Conservation (phyloP, 345 rosid genomes). For the Sisymbrium irio region DNA sequence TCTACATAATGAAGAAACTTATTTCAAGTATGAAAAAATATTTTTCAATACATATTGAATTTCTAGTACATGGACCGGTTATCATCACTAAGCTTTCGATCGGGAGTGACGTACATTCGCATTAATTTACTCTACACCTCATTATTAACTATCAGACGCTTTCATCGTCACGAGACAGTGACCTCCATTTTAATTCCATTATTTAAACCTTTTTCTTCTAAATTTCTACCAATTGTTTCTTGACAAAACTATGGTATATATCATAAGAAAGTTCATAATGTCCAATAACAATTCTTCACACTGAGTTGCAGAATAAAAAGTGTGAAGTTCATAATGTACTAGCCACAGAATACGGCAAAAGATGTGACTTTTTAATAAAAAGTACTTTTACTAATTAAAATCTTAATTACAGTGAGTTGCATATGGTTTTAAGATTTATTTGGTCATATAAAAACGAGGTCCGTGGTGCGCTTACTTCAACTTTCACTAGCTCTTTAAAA, state of each 20-base stretch:
- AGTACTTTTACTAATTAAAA: neutral
- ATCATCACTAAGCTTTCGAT: slow-evolving; percentile 13
- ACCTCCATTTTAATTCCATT: slow-evolving; percentile 22
- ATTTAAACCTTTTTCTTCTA: neutral
- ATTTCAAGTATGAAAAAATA: neutral
- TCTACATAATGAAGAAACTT: neutral
- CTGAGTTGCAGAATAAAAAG: too few species aligned
- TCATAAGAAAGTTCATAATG: neutral
- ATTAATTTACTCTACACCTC: slow-evolving; percentile 22
- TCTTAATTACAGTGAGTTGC: slow-evolving; percentile 26
- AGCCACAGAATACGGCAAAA: neutral
- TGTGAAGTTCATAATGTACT: too few species aligned
- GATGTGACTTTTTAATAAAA: slow-evolving; percentile 4
- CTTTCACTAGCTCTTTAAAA: slow-evolving; percentile 23
- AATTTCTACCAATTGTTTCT: neutral
- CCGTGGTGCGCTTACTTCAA: slow-evolving; percentile 36
- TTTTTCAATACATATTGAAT: neutral
- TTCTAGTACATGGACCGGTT: neutral
- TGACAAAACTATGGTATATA: neutral
- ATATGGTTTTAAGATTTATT: neutral
- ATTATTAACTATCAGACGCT: slow-evolving; percentile 21
- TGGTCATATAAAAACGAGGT: neutral
- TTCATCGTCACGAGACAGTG: slow-evolving; percentile 30
- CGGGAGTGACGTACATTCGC: slow-evolving; percentile 20
- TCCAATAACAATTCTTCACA: slow-evolving; percentile 2